Base-by-base conservation (phyloP, 2,329 filamentous ascomycete genomes). In the Ceratocystis variospora region DNA sequence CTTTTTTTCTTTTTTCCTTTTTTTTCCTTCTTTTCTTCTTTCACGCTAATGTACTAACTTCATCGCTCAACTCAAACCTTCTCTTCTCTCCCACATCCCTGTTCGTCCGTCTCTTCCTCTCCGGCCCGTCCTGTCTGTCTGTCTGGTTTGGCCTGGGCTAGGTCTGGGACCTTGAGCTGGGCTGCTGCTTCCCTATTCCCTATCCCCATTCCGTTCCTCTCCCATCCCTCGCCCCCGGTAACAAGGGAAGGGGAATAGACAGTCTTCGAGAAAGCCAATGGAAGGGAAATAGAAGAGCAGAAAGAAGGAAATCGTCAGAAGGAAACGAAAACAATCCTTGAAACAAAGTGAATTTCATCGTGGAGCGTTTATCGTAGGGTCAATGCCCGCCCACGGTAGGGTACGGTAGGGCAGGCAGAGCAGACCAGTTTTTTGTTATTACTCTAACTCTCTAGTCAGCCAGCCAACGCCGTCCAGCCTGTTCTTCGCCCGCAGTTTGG, bases 1-100 rank as follows among this genome's bases (percentile, higher is more conserved):
- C n/a, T 46, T 61, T 61, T 65, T 46, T 46, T 48, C 25, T 65
- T 61, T 33, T 61, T 66, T 25, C 50, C 12, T 55, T 7, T 55
- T 25, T 25, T n/a, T n/a, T n/a, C n/a, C n/a, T n/a, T n/a, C n/a
- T n/a, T n/a, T 66, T 25, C 50, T 25, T 55, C 19, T 55, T 25
- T 25, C 12, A 19, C 10, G 19, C 19, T 25, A 55, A 25, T 25
- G 12, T 31, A 25, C 50, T 55, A 7, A 28, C 19, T 7, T 19
- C 22, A 3, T 25, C 6, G 50, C 45, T 17, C 45, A 19, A 19
- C 7, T 19, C 15, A 19, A 5, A 5, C 5, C 19, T 19, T 55
- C 50, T 28, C 19, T 15, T 12, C 19, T 55, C 50, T 19, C 15
- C 22, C 50, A 19, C 22, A 55, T 55, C 50, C 50, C 25, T 55